A percentile compares a stretch with the other conserved stretches of the same genome.
Conservation (phyloP, 164 flowering plant genomes). For the Chimonanthus salicifolius region DNA sequence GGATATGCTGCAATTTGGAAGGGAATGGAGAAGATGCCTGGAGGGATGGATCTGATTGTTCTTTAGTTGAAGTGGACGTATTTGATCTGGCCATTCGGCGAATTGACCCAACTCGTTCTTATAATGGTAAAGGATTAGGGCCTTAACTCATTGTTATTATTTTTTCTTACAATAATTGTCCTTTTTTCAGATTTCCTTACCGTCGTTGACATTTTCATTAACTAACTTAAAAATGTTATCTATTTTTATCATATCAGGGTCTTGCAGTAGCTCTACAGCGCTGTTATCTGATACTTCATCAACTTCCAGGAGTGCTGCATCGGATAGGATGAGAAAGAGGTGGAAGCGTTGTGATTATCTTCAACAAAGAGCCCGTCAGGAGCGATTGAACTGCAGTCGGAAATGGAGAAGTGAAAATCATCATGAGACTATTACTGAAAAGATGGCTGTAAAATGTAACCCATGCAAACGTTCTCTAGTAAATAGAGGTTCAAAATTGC, state of each 20-base stretch:
- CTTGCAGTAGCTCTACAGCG: conserved; percentile 29
- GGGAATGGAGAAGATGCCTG: conserved; percentile 47
- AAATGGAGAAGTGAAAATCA: conserved; percentile 54
- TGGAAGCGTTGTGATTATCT: conserved; percentile 61
- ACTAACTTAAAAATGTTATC: background rate
- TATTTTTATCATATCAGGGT: conserved; percentile 38
- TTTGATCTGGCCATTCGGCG: conserved; percentile 36
- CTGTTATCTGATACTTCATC: conserved; percentile 35
- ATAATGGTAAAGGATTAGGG: conserved; percentile 28
- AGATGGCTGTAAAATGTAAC: conserved; percentile 26
- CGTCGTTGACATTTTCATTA: background rate
- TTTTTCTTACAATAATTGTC: too few species aligned
- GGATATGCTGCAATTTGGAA: conserved; percentile 84
- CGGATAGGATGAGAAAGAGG: conserved; percentile 44
- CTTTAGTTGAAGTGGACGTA: conserved; percentile 72
- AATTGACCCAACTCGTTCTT: conserved; percentile 25
- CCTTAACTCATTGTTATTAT: too few species aligned
- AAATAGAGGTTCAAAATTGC: conserved; percentile 21
- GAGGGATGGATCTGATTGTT: conserved; percentile 40
- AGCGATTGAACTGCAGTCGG: conserved; percentile 63
- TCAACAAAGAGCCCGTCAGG: conserved; percentile 81
- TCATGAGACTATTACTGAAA: conserved; percentile 19
- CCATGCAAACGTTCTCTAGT: conserved; percentile 19
- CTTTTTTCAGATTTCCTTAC: background rate
- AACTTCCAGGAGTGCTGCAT: conserved; percentile 37